Conservation (phyloP, 768 basidiomycete species). For the Boletales sp. region DNA sequence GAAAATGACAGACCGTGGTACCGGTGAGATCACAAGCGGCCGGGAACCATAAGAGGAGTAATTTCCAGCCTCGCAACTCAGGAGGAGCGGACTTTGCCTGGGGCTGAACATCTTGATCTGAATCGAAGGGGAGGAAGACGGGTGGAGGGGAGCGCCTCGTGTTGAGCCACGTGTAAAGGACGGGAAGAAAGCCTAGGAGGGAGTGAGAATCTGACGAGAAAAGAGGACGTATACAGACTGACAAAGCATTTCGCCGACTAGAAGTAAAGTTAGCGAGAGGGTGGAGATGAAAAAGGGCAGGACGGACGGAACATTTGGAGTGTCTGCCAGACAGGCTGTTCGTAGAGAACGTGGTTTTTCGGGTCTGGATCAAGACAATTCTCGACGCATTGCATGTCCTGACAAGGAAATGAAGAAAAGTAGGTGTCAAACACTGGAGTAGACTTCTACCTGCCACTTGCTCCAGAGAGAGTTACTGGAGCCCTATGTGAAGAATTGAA, state of each 20-base stretch:
- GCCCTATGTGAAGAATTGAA: slow-evolving; percentile 42
- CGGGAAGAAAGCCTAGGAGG: slow-evolving; percentile 73
- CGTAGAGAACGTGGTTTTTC: slow-evolving; percentile 65
- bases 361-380: slow-evolving; percentile 74
- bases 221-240: slow-evolving; percentile 33
- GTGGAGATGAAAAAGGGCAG: slow-evolving; percentile 11
- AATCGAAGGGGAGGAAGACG: slow-evolving; percentile 54
- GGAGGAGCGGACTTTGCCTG: slow-evolving; percentile 31
- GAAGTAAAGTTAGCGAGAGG: slow-evolving; percentile 34
- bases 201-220: slow-evolving; percentile 15
- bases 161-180: slow-evolving; percentile 66
- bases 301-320: slow-evolving; percentile 84
- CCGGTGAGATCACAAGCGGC: slow-evolving; percentile 88
- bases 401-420: slow-evolving; percentile 1
- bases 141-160: slow-evolving; percentile 43
- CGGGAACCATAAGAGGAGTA: slow-evolving; percentile 82
- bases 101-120: slow-evolving; percentile 40
- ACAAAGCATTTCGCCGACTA: slow-evolving; percentile 95
- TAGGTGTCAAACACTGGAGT: no score
- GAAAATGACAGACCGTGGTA: slow-evolving; percentile 64
- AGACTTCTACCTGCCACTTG: slow-evolving; percentile 65
- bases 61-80: slow-evolving; percentile 62
- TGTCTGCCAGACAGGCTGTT: slow-evolving; percentile 94
- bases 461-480: slow-evolving; percentile 78
- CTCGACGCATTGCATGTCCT: slow-evolving; percentile 99